Evolutionary conservation across 2,329 filamentous ascomycete genomes (phyloP), one percentile per base, ranked within the genome.

Genomic region (Huntiella decipiens): DNA sequence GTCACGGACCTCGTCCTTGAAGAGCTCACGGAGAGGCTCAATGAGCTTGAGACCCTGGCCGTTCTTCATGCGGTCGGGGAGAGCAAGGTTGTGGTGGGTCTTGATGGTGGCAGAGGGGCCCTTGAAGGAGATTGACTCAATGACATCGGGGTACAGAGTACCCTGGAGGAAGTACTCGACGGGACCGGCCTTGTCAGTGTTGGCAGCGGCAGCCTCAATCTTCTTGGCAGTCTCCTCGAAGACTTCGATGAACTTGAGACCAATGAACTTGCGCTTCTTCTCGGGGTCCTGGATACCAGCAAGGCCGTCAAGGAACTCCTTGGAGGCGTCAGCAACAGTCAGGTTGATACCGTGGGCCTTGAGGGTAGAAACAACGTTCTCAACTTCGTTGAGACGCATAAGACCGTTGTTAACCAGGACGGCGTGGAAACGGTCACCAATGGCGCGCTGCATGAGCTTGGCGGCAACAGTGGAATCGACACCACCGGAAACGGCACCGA

Each of bases 381-480:
- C 65, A 53, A 80, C 86, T 61, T 96, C 91, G 57, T 94, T 79
- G 28, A 91, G 68, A 35, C 91, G 77, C 71, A 98, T 78, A 44
- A 85, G 68, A 51, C 84, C 86, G 53, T 82, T 94, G 63, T 96
- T 79, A 5, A 95, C 77, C 15, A 94, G 71, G 28, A 92, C 74
- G 12, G 85, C 84, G 54, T 87, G 73, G 66, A 94, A 92, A 12
- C 86, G 73, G 57, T 86, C 77, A 48, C 64, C 69, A 57, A 95
- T 94, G 4, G 86, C 86, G 56, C 85, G 77, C 53, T 79, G 70
- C 82, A 93, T 88, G 15, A 95, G 69, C 61, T 78, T 82, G 0
- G 84, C 83, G 1, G 79, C 86, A 8, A 95, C 87, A 2, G 87
- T 95, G 8, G 75, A 82, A 61, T 95, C 87, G 12, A 95, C 87